phyloP scores from a whole-genome alignment of 2,329 filamentous ascomycete species.

The Sclerotinia spermophila region DNA sequence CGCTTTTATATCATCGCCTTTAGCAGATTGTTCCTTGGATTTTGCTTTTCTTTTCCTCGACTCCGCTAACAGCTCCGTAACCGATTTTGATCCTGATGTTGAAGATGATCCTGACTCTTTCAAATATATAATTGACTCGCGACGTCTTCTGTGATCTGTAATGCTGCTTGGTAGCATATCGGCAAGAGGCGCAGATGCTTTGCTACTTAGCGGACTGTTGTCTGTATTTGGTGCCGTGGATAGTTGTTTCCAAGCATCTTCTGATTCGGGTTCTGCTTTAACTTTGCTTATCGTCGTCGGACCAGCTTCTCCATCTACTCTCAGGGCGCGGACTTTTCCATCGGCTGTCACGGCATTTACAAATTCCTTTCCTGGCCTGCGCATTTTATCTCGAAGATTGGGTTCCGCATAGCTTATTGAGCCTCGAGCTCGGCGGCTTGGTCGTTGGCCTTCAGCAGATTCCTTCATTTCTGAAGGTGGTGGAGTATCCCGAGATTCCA shows the following conservation, averaged over 20 bases:
- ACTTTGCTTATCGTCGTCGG: conserved; percentile 23
- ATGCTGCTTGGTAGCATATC: conserved; percentile 31
- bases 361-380: conserved; percentile 71
- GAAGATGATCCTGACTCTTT: conserved; percentile 24
- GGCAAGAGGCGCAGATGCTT: conserved; percentile 22
- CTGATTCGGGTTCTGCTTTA: conserved; percentile 33
- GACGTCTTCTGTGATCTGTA: conserved; percentile 35
- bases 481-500: conserved; percentile 50
- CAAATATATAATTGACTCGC: conserved; percentile 35
- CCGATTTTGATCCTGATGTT: conserved; percentile 27
- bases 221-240: conserved; percentile 29
- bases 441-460: conserved; percentile 56
- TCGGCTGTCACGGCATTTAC: conserved; percentile 70
- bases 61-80: conserved; percentile 35
- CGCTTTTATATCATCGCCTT: conserved; percentile 23
- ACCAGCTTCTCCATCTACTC: conserved; percentile 28
- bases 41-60: conserved; percentile 32
- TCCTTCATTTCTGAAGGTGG: conserved; percentile 56
- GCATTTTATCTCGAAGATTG: conserved; percentile 78
- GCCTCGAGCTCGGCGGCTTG: conserved; percentile 62
- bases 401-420: conserved; percentile 80
- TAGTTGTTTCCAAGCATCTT: conserved; percentile 35
- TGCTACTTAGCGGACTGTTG: conserved; percentile 35
- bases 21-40: conserved; percentile 26
- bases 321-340: conserved; percentile 43